phyloP scores from a whole-genome alignment of 2,329 filamentous ascomycete genomes.

The Arthrobotrys iridis region DNA sequence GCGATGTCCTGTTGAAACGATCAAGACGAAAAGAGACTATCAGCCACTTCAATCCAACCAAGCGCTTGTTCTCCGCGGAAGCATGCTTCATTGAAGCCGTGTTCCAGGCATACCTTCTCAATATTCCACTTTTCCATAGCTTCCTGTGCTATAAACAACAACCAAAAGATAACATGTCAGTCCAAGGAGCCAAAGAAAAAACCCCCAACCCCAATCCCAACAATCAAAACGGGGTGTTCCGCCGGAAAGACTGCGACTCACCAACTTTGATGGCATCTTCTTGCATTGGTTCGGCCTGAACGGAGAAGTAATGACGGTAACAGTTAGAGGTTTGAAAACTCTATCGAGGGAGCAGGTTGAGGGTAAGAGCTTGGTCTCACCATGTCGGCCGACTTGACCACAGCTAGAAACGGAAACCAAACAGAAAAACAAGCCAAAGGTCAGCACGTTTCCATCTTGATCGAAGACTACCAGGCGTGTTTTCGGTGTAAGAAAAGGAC shows the following conservation, averaged over 20 bases:
- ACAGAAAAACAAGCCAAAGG: constrained; percentile 35
- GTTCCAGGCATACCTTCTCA: constrained; percentile 70
- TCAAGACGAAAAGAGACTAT: constrained; percentile 1
- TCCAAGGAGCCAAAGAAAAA: background rate
- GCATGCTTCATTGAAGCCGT: constrained; percentile 57
- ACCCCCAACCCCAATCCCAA: background rate
- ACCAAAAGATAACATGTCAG: background rate
- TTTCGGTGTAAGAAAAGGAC: too few relatives aligned
- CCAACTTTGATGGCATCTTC: constrained; percentile 94
- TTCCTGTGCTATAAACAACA: constrained; percentile 68
- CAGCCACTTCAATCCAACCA: constrained; percentile 4
- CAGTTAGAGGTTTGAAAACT: constrained; percentile 6
- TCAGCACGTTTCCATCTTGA: background rate
- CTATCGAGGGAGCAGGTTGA: background rate
- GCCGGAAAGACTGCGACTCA: constrained; percentile 66
- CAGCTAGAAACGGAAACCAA: constrained; percentile 72
- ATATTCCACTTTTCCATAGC: constrained; percentile 77
- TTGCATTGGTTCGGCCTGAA: constrained; percentile 95
- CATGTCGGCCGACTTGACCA: constrained; percentile 99
- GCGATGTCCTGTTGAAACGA: constrained; percentile 78
- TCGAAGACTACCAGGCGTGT: background rate
- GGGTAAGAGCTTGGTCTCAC: constrained; percentile 67
- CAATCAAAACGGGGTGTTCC: background rate
- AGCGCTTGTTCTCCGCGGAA: background rate
- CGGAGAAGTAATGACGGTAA: constrained; percentile 55